Percentiles rank a stretch among this genome's conserved stretches.
phyloP scores from a whole-genome alignment of 345 rosid genomes.

The Corchorus olitorius region DNA sequence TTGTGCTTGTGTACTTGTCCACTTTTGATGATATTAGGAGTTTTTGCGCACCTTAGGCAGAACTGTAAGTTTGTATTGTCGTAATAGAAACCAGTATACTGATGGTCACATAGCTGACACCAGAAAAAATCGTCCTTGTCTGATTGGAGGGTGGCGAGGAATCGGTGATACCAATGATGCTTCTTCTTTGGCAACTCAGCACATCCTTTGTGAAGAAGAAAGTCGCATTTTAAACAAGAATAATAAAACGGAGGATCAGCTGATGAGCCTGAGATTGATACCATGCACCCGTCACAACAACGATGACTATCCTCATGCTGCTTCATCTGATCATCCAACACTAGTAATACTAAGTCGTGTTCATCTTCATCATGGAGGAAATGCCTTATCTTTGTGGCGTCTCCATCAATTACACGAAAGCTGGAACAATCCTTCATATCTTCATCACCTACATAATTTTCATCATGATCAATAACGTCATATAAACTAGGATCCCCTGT shows the following conservation, averaged over 20 bases:
- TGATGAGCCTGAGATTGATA: neutral
- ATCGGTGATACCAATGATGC: neutral
- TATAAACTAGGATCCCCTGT: constrained; percentile 16
- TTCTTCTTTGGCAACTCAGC: neutral
- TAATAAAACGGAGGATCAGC: constrained; percentile 12
- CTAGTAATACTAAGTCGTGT: too few relatives aligned
- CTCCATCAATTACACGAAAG: neutral
- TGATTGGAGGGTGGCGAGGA: too few relatives aligned
- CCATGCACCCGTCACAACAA: too few relatives aligned
- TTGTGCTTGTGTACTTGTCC: neutral
- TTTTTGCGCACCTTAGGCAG: neutral
- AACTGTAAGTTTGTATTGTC: too few relatives aligned
- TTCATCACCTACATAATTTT: neutral
- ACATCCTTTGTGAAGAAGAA: neutral
- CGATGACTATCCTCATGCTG: neutral
- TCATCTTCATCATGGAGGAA: too few relatives aligned
- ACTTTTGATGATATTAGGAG: neutral
- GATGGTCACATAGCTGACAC: neutral
- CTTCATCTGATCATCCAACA: too few relatives aligned
- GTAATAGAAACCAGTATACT: neutral
- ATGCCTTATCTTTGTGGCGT: too few relatives aligned
- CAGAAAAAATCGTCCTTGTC: neutral
- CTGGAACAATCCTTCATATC: too few relatives aligned
- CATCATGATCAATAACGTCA: neutral
- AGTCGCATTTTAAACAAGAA: constrained; percentile 17